phyloP scores from a whole-genome alignment of 495 filamentous ascomycete species.

The Podospora pseudoanserina region DNA sequence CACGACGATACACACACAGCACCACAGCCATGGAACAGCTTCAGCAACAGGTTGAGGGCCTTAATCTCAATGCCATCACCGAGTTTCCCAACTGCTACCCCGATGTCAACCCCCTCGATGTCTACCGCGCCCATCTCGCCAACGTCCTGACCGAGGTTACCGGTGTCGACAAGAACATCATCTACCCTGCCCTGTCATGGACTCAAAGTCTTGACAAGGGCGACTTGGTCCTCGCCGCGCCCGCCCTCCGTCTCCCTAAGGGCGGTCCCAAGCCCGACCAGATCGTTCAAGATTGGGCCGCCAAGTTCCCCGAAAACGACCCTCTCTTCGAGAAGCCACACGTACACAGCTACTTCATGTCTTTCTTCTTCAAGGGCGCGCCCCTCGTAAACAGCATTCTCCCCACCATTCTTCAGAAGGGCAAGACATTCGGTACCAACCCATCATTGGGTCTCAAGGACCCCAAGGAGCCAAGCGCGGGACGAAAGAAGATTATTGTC shows the following conservation, averaged over 20 bases:
- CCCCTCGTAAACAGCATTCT: constrained; percentile 60
- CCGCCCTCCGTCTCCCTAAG: constrained; percentile 70
- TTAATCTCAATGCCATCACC: constrained; percentile 36
- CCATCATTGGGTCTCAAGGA: constrained; percentile 62
- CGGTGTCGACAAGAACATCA: constrained; percentile 67
- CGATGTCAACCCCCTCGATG: constrained; percentile 76
- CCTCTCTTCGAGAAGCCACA: constrained; percentile 65
- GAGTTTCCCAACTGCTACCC: constrained; percentile 59
- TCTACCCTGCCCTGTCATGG: constrained; percentile 77
- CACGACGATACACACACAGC: neutral
- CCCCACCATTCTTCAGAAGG: constrained; percentile 57
- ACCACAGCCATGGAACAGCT: constrained; percentile 33
- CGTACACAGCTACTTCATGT: constrained; percentile 61
- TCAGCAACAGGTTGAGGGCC: constrained; percentile 36
- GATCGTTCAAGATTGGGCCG: constrained; percentile 62
- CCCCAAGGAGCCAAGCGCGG: constrained; percentile 64
- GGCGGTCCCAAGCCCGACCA: constrained; percentile 69
- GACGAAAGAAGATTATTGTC: constrained; percentile 63
- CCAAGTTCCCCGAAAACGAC: constrained; percentile 69
- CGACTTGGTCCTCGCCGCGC: constrained; percentile 75
- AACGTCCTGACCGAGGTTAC: constrained; percentile 67
- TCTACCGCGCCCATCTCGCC: constrained; percentile 82
- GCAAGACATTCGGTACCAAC: constrained; percentile 63
- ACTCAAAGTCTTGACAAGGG: constrained; percentile 84
- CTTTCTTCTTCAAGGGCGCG: constrained; percentile 72